A percentile compares a stretch with the other conserved stretches of the same genome.
Evolutionary conservation across 169 alveolate genomes (phyloP).

Genomic region (Plasmodium vinckei): DNA sequence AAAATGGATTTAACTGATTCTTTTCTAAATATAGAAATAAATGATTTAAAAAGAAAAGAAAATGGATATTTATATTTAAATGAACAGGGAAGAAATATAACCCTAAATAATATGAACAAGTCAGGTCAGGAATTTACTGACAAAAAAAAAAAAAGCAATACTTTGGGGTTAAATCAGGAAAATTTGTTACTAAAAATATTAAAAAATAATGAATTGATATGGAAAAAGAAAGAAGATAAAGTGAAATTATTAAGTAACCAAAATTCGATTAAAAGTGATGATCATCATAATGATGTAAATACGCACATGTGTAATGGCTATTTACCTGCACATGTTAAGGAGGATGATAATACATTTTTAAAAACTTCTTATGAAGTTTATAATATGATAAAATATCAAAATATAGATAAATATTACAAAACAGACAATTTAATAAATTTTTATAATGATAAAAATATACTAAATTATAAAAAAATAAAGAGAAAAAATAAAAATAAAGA

Average conservation of each 20-base stretch:
- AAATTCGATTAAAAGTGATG: background rate
- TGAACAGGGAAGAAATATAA: background rate
- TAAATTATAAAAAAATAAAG: background rate
- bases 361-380: constrained; percentile 53
- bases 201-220: background rate
- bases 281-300: background rate
- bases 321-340: background rate
- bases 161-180: constrained; percentile 33
- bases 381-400: constrained; percentile 20
- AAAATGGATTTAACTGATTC: background rate
- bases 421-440: constrained; percentile 24
- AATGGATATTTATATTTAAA: background rate
- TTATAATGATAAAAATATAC: constrained; percentile 22
- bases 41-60: background rate
- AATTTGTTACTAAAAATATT: constrained; percentile 14
- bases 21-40: background rate
- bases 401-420: constrained; percentile 18
- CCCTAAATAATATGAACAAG: background rate
- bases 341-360: background rate
- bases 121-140: background rate
- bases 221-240: background rate
- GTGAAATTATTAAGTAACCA: background rate
- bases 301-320: background rate
- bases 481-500: background rate
- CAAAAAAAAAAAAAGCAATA: background rate